A percentile compares a stretch with the other conserved stretches of the same genome.
Conservation (phyloP, 1,139 yeast species). For the Kodamaea ohmeri region DNA sequence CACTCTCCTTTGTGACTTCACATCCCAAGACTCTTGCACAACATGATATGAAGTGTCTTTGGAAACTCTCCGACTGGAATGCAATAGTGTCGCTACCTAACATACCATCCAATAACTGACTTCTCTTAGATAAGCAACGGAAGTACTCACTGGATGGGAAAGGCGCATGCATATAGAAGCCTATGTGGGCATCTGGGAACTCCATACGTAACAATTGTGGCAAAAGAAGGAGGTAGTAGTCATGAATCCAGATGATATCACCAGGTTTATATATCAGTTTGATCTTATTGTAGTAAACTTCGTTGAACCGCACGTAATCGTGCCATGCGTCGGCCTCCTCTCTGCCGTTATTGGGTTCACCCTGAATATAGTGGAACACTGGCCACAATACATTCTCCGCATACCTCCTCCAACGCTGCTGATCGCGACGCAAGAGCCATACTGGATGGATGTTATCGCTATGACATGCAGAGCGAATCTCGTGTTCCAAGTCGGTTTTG, state of each 20-base stretch:
- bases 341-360: conserved; percentile 59
- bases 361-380: conserved; percentile 86
- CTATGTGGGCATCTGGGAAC: conserved; percentile 76
- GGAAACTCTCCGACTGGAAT: conserved; percentile 82
- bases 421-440: conserved; percentile 75
- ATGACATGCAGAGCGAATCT: conserved; percentile 43
- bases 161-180: conserved; percentile 82
- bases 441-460: conserved; percentile 71
- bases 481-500: conserved; percentile 45
- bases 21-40: conserved; percentile 81
- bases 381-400: conserved; percentile 96
- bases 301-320: conserved; percentile 87
- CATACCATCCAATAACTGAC: conserved; percentile 82
- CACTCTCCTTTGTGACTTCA: conserved; percentile 54
- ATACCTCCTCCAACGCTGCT: conserved; percentile 78
- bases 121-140: conserved; percentile 80
- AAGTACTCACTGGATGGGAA: conserved; percentile 97
- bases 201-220: conserved; percentile 87
- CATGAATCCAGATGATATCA: conserved; percentile 94
- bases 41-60: conserved; percentile 86
- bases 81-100: conserved; percentile 85
- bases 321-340: conserved; percentile 83
- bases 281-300: conserved; percentile 80
- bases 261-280: conserved; percentile 77
- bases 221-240: conserved; percentile 76